Conservation (phyloP, 805 yeast genomes). For the Candida dajiaensis region DNA sequence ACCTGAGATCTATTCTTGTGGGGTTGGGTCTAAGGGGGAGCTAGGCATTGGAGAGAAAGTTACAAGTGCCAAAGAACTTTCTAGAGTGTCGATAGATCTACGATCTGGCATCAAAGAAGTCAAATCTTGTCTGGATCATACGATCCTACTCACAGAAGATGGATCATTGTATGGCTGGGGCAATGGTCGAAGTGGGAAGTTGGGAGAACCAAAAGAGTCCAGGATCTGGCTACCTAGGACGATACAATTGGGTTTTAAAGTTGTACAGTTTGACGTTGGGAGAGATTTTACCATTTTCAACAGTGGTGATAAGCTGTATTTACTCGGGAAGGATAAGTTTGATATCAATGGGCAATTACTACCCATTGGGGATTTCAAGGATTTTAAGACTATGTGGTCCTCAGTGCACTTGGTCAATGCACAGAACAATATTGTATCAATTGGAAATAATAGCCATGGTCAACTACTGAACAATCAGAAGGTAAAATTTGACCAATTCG, state of each 20-base stretch:
- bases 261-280: slow-evolving; percentile 32
- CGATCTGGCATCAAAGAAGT: slow-evolving; percentile 12
- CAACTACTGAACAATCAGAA: slow-evolving; percentile 40
- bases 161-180: slow-evolving; percentile 65
- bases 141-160: slow-evolving; percentile 31
- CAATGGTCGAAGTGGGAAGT: slow-evolving; percentile 54
- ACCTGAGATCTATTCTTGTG: slow-evolving; percentile 45
- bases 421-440: slow-evolving; percentile 33
- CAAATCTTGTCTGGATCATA: slow-evolving; percentile 40
- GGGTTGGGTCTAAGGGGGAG: slow-evolving; percentile 70
- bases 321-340: slow-evolving; percentile 33
- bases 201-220: slow-evolving; percentile 20
- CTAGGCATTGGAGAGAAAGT: slow-evolving; percentile 45
- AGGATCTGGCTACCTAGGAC: slow-evolving; percentile 14
- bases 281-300: slow-evolving; percentile 50
- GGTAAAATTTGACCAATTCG: slow-evolving; percentile 18
- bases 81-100: slow-evolving; percentile 8
- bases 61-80: neutral
- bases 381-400: slow-evolving; percentile 68
- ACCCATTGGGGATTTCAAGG: slow-evolving; percentile 6
- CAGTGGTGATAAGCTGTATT: slow-evolving; percentile 14
- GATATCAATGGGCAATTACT: slow-evolving; percentile 3
- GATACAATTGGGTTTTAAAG: neutral
- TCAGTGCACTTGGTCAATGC: slow-evolving; percentile 48
- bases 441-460: slow-evolving; percentile 75